Evolutionary conservation across 208 protist species (phyloP).

Genomic region (Leishmania turanica): DNA sequence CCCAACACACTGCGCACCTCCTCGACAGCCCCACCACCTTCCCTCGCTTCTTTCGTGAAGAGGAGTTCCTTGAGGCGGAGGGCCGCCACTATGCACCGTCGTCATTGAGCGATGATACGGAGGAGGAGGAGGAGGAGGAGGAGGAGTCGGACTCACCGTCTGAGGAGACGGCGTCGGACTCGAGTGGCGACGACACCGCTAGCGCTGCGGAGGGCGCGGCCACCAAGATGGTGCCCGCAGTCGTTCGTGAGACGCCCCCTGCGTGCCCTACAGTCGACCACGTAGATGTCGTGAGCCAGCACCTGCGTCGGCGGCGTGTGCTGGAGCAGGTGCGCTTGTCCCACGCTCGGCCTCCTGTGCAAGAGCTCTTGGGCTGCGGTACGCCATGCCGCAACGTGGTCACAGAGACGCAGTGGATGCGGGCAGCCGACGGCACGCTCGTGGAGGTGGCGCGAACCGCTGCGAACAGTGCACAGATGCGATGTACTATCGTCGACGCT

Average conservation of each 20-base stretch:
- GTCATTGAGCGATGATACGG: slow-evolving; percentile 52
- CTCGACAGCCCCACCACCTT: slow-evolving; percentile 73
- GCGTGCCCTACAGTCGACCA: slow-evolving; percentile 46
- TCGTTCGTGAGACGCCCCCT: not conserved
- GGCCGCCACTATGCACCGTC: slow-evolving; percentile 56
- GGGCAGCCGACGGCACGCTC: slow-evolving; percentile 49
- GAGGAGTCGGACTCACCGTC: slow-evolving; percentile 18
- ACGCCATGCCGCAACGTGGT: slow-evolving; percentile 37
- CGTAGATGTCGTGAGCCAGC: slow-evolving; percentile 28
- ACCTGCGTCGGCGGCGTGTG: slow-evolving; percentile 65
- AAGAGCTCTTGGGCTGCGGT: slow-evolving; percentile 46
- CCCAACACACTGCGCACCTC: slow-evolving; percentile 46
- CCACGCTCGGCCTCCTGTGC: slow-evolving; percentile 20
- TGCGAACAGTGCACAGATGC: slow-evolving; percentile 64
- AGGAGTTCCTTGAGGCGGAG: slow-evolving; percentile 49
- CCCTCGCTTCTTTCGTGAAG: slow-evolving; percentile 56
- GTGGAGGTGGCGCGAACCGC: slow-evolving; percentile 62
- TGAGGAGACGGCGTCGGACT: slow-evolving; percentile 19
- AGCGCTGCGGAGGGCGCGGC: not conserved
- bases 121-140: slow-evolving; percentile 59
- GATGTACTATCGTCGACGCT: slow-evolving; percentile 36
- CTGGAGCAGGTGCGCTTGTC: slow-evolving; percentile 42
- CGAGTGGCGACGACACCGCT: not conserved
- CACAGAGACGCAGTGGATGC: slow-evolving; percentile 74
- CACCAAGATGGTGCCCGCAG: not conserved